Conservation (phyloP, 768 basidiomycete genomes). For the Pleurotus cornucopiae region DNA sequence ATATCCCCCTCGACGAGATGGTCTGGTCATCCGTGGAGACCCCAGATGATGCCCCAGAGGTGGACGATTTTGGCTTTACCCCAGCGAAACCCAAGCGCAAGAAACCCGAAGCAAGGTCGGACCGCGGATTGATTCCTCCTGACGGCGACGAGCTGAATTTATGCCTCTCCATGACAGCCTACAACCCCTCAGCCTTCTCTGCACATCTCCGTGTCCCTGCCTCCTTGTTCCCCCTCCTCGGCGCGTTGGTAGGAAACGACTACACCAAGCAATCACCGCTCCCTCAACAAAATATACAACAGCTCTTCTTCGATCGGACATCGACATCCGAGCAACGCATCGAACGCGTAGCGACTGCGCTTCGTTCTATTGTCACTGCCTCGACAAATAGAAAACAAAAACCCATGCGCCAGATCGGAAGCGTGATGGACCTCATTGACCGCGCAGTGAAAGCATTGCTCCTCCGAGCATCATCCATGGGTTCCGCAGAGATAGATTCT, state of each 20-base stretch:
- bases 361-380: slow-evolving; percentile 50
- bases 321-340: slow-evolving; percentile 61
- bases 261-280: slow-evolving; percentile 53
- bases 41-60: slow-evolving; percentile 20
- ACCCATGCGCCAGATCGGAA: slow-evolving; percentile 52
- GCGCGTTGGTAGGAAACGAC: slow-evolving; percentile 79
- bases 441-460: slow-evolving; percentile 59
- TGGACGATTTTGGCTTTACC: slow-evolving; percentile 51
- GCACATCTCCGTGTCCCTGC: slow-evolving; percentile 62
- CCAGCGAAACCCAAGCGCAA: slow-evolving; percentile 50
- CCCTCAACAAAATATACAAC: slow-evolving; percentile 47
- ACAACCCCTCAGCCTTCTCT: slow-evolving; percentile 59
- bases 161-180: slow-evolving; percentile 52
- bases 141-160: slow-evolving; percentile 32
- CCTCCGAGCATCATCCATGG: slow-evolving; percentile 42
- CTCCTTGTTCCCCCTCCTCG: slow-evolving; percentile 71
- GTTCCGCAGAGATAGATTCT: slow-evolving; percentile 58
- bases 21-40: slow-evolving; percentile 46
- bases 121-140: slow-evolving; percentile 54
- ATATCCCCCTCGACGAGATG: slow-evolving; percentile 74
- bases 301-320: slow-evolving; percentile 63
- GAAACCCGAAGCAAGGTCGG: slow-evolving; percentile 26
- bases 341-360: slow-evolving; percentile 53
- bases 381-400: slow-evolving; percentile 42
- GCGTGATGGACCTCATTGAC: slow-evolving; percentile 77